phyloP scores from a whole-genome alignment of 2,329 filamentous ascomycete species.

The Fusarium abutilonis region DNA sequence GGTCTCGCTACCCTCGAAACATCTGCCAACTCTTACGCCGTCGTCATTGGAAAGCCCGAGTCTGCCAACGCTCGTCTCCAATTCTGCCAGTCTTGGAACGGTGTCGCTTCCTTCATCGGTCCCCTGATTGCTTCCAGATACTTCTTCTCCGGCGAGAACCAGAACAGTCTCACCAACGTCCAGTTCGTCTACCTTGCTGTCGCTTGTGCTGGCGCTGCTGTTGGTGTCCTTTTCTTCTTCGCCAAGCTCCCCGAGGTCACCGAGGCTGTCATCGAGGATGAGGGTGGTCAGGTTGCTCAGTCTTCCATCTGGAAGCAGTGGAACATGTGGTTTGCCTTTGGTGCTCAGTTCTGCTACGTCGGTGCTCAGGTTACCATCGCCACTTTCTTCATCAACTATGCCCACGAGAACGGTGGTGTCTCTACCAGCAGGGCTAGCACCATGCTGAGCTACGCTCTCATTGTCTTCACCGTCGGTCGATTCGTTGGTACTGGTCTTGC shows the following conservation, averaged over 20 bases:
- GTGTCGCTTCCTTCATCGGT: conserved; percentile 75
- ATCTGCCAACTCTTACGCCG: conserved; percentile 72
- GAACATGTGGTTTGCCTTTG: conserved; percentile 77
- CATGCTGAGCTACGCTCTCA: conserved; percentile 79
- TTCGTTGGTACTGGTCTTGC: conserved; percentile 74
- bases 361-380: conserved; percentile 76
- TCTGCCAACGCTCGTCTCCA: conserved; percentile 48
- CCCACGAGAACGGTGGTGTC: conserved; percentile 65
- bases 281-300: conserved; percentile 63
- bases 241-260: conserved; percentile 78
- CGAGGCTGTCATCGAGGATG: conserved; percentile 50
- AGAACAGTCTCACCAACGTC: conserved; percentile 69
- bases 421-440: conserved; percentile 64
- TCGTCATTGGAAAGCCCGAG: conserved; percentile 62
- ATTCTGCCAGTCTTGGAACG: conserved; percentile 80
- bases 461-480: conserved; percentile 76
- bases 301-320: conserved; percentile 76
- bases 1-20: conserved; percentile 80
- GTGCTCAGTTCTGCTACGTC: conserved; percentile 81
- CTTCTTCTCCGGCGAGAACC: conserved; percentile 72
- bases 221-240: conserved; percentile 73
- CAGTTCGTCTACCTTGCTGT: conserved; percentile 82
- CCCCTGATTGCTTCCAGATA: conserved; percentile 77
- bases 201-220: conserved; percentile 70
- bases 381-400: conserved; percentile 78